Conservation (phyloP, 305 asterid species). For the Solanum chacoense region DNA sequence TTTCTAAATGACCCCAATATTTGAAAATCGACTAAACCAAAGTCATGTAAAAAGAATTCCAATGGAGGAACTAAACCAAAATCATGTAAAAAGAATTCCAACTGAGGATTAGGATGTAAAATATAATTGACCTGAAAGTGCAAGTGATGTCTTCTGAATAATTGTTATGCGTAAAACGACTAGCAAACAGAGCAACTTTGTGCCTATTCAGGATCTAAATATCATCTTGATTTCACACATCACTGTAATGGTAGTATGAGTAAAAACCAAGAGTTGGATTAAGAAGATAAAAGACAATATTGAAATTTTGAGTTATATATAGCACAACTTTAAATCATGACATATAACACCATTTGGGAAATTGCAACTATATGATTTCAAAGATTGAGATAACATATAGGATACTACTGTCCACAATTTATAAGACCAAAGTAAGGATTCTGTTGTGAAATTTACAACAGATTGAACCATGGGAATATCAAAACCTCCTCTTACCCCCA, state of each 20-base stretch:
- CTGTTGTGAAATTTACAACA: background rate
- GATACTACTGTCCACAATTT: background rate
- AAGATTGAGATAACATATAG: background rate
- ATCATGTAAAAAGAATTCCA: background rate
- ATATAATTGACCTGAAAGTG: background rate
- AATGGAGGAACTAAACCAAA: no score
- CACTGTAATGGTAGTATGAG: background rate
- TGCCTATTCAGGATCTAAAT: background rate
- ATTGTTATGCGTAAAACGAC: background rate
- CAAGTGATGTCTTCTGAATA: background rate
- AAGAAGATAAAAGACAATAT: background rate
- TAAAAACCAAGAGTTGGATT: background rate
- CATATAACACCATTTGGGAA: background rate
- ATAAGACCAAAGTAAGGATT: background rate
- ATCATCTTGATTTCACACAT: background rate
- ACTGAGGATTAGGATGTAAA: background rate
- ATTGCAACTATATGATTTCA: background rate
- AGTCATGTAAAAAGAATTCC: no score
- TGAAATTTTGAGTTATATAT: background rate
- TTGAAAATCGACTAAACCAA: no score
- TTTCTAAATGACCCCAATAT: background rate
- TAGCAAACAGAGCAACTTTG: background rate
- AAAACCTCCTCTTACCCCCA: background rate
- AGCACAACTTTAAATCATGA: background rate
- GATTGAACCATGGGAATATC: background rate